These are phyloP conservation scores for Colletotrichum sojae DNA, from an alignment of 2,329 filamentous ascomycete genomes.

Conservation along the genomic window DNA sequence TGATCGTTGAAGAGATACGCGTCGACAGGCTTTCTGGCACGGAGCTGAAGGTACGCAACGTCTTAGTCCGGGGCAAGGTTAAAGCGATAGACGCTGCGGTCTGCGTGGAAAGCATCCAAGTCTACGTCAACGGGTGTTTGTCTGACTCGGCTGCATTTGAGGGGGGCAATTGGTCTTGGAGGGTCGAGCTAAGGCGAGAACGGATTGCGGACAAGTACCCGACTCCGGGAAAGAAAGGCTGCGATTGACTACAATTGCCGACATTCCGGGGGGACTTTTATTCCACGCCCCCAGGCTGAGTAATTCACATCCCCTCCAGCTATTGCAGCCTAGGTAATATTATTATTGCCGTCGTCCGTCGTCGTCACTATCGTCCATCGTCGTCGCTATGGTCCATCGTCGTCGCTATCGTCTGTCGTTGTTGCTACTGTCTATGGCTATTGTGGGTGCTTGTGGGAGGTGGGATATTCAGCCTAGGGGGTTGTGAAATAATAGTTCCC, in stretches of 20 bases:
- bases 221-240: neutral
- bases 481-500: too few relatives aligned
- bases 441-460: too few relatives aligned
- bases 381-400: too few relatives aligned
- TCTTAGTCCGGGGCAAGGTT: slow-evolving; percentile 1
- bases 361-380: too few relatives aligned
- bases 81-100: neutral
- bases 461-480: too few relatives aligned
- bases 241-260: neutral
- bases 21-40: neutral
- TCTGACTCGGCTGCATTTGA: neutral
- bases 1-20: neutral
- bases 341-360: too few relatives aligned
- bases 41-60: neutral
- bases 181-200: neutral
- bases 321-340: too few relatives aligned
- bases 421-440: too few relatives aligned
- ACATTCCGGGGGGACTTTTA: too few relatives aligned
- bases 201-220: slow-evolving; percentile 12
- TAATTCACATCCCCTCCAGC: too few relatives aligned
- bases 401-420: too few relatives aligned
- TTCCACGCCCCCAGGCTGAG: too few relatives aligned
- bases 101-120: neutral
- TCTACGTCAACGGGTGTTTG: slow-evolving; percentile 21
- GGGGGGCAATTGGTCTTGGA: neutral